Conservation (phyloP, 805 yeast species). For the Metschnikowia santaceciliae region DNA sequence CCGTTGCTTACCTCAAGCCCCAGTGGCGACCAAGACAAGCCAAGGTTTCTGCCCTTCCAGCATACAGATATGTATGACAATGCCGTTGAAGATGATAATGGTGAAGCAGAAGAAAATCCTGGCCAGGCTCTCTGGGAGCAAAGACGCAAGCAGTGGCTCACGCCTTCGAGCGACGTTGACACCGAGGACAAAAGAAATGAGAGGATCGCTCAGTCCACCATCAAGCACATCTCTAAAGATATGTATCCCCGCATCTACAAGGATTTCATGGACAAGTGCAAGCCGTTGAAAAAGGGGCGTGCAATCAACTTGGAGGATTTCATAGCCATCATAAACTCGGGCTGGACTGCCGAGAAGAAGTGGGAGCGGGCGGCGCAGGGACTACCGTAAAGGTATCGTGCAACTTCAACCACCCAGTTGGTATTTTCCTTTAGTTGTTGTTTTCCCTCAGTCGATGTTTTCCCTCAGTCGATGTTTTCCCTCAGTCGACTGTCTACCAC, state of each 20-base stretch:
- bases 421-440: no score
- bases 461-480: no score
- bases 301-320: slow-evolving; percentile 76
- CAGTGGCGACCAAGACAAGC: not conserved
- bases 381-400: slow-evolving; percentile 9
- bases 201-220: slow-evolving; percentile 17
- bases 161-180: slow-evolving; percentile 28
- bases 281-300: slow-evolving; percentile 50
- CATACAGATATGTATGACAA: not conserved
- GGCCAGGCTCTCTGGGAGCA: slow-evolving; percentile 68
- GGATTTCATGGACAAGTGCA: slow-evolving; percentile 65
- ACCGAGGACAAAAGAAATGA: slow-evolving; percentile 11
- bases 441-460: not conserved
- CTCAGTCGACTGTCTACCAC: not conserved
- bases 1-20: not conserved
- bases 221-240: slow-evolving; percentile 42
- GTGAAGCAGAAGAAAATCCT: slow-evolving; percentile 19
- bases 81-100: not conserved
- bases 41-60: not conserved
- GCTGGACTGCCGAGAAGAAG: slow-evolving; percentile 77
- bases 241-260: slow-evolving; percentile 62
- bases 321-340: slow-evolving; percentile 67
- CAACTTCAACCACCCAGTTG: not conserved
- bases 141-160: slow-evolving; percentile 66
- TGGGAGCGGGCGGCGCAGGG: slow-evolving; percentile 59